A percentile compares a stretch with the other conserved stretches of the same genome.
phyloP scores from a whole-genome alignment of 139 green algal species.

The Micromonas pusilla region DNA sequence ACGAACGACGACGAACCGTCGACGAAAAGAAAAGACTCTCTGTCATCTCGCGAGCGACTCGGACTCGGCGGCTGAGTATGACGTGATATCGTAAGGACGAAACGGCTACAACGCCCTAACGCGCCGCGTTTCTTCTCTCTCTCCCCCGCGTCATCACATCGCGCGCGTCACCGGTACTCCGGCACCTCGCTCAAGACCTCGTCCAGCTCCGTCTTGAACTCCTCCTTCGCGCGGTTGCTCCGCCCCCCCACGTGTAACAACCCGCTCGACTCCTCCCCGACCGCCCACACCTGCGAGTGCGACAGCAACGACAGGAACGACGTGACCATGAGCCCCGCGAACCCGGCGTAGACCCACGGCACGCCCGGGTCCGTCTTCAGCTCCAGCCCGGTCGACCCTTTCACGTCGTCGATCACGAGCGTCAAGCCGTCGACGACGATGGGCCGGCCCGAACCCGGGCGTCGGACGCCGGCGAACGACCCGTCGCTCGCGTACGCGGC shows the following conservation, averaged over 20 bases:
- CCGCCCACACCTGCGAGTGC: constrained; percentile 56
- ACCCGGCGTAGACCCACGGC: constrained; percentile 88
- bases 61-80: too few species aligned
- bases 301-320: constrained; percentile 86
- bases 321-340: constrained; percentile 86
- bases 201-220: constrained; percentile 17
- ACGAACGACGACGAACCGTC: too few species aligned
- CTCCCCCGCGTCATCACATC: too few species aligned
- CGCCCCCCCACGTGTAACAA: constrained; percentile 13
- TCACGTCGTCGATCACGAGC: constrained; percentile 64
- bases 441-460: constrained; percentile 66
- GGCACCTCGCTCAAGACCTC: constrained; percentile 8
- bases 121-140: too few species aligned
- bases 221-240: constrained; percentile 17
- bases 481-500: constrained; percentile 80
- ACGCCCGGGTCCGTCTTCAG: constrained; percentile 92
- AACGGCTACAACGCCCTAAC: too few species aligned
- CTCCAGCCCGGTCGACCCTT: constrained; percentile 13
- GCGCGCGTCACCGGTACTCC: constrained; percentile 5
- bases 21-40: too few species aligned
- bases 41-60: too few species aligned
- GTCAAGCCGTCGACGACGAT: constrained; percentile 77
- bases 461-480: constrained; percentile 86
- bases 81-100: too few species aligned
- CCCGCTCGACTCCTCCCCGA: not conserved